A percentile compares a stretch with the other conserved stretches of the same genome.
These are phyloP conservation scores for Leishmania major DNA, from an alignment of 208 protist species.

Conservation along the genomic window DNA sequence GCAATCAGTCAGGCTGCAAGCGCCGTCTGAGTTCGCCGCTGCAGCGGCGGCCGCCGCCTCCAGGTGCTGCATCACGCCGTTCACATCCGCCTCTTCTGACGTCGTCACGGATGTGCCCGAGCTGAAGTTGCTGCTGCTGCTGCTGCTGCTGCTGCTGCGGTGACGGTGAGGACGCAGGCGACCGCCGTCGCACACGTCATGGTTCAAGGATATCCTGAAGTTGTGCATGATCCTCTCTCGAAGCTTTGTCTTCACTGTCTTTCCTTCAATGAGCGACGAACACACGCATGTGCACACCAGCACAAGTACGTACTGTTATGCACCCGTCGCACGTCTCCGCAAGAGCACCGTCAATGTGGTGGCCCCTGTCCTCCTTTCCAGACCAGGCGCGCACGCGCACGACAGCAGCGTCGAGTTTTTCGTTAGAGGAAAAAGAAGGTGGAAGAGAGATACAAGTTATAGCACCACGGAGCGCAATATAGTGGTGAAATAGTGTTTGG, in stretches of 20 bases:
- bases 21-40: not conserved
- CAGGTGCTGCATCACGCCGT: conserved; percentile 3
- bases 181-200: not conserved
- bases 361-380: not conserved
- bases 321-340: not conserved
- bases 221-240: not conserved
- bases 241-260: not conserved
- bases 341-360: not conserved
- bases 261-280: no score
- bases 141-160: not conserved
- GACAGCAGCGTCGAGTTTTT: not conserved
- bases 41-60: not conserved
- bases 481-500: not conserved
- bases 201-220: not conserved
- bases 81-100: not conserved
- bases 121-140: not conserved
- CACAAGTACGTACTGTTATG: not conserved
- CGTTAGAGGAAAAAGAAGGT: not conserved
- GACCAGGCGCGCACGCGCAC: not conserved
- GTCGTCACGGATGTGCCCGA: not conserved
- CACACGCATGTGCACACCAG: not conserved
- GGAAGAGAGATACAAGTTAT: not conserved
- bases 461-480: no score
- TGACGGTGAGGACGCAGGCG: not conserved
- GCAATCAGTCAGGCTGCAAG: no score